phyloP scores from a whole-genome alignment of 805 yeast genomes.

The Saturnispora dispora region DNA sequence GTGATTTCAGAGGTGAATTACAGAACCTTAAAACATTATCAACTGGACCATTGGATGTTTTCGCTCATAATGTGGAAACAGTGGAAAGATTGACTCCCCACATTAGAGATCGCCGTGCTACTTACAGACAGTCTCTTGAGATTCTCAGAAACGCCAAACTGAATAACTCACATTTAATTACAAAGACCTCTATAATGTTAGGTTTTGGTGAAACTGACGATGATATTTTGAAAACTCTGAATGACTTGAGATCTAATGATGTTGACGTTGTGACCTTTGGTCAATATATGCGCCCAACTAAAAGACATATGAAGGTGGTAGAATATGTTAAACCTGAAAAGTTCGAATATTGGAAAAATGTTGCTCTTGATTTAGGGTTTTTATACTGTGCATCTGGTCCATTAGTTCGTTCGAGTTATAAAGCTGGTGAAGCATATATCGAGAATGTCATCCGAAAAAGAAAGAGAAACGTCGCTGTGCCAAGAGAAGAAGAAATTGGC shows the following conservation, averaged over 20 bases:
- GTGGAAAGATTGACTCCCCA: constrained; percentile 92
- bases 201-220: constrained; percentile 96
- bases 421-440: constrained; percentile 96
- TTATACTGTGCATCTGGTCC: constrained; percentile 97
- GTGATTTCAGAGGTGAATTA: constrained; percentile 91
- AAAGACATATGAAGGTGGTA: constrained; percentile 96
- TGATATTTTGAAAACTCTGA: constrained; percentile 67
- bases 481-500: constrained; percentile 26
- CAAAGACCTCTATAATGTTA: constrained; percentile 92
- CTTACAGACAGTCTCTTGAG: constrained; percentile 76
- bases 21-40: constrained; percentile 76
- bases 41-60: constrained; percentile 82
- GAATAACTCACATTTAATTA: constrained; percentile 62
- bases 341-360: constrained; percentile 86
- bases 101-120: constrained; percentile 94
- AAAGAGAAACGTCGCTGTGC: constrained; percentile 34
- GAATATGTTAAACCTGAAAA: constrained; percentile 91
- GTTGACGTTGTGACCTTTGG: constrained; percentile 98
- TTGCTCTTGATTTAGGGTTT: constrained; percentile 84
- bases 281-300: constrained; percentile 98
- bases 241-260: constrained; percentile 60
- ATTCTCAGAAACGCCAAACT: constrained; percentile 78
- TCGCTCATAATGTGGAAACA: constrained; percentile 94
- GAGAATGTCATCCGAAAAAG: constrained; percentile 85
- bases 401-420: constrained; percentile 88